Base-by-base conservation (phyloP, 1,139 yeast species). In the Candida pseudoviswanathii region DNA sequence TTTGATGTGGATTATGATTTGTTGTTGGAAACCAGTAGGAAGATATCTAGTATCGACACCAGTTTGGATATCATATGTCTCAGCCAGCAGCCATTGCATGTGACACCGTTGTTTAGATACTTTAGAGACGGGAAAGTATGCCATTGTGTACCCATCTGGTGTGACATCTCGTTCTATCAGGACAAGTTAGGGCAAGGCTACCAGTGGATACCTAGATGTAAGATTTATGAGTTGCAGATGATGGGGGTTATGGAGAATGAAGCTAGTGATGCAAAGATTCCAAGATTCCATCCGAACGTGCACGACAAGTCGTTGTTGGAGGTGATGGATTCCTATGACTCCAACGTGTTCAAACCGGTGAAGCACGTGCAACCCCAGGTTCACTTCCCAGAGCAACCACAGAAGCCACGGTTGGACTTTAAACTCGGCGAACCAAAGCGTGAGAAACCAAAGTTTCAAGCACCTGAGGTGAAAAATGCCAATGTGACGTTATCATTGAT, bases 241-340 rank as follows among this genome's bases (percentile, higher is more conserved):
- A 92, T 92, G 96, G 99, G 98, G 0, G 82, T 92, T 4, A 90
- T 92, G 86, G 98, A 92, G 58, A 89, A 88, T 58, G 97, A 92
- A 60, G 75, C 85, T 45, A 82, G 82, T 56, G 81, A 85, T 6
- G 80, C 85, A 32, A 77, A 83, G 11, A 80, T 89, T 26, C 85
- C 82, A 36, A 74, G 86, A 43, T 69, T 86, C 49, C 68, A 64
- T 42, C 46, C 59, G 0, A 58, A 59, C 38, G 59, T 59, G 40
- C 58, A 59, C 31, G 52, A 47, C 7, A 67, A 66, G 43, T 64
- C 79, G 0, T 64, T 79, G 11, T 55, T 72, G 1, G 82, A 78
- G 34, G 70, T 80, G 11, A 86, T 86, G 87, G 79, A 81, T 39
- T 54, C 52, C n/a, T 75, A 89, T 58, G 97, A 92, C 60, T 65